phyloP scores from a whole-genome alignment of 495 filamentous ascomycete species.

The Penicillium turbatum region DNA sequence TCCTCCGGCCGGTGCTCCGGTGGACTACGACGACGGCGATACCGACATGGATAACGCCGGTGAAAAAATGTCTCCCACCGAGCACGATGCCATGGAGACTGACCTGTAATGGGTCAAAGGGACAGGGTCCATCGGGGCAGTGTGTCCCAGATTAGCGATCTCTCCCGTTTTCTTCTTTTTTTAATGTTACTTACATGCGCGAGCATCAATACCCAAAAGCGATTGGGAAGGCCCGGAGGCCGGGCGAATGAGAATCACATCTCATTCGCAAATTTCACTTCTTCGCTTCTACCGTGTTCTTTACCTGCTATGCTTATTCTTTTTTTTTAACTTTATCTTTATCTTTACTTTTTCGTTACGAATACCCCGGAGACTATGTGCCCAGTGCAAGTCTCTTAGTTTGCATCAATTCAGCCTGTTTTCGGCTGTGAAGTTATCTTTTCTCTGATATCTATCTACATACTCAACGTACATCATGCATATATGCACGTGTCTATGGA shows the following conservation, averaged over 20 bases:
- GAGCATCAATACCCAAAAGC: constrained; percentile 10
- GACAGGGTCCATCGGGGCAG: constrained; percentile 15
- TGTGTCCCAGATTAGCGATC: constrained; percentile 6
- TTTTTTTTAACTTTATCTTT: not conserved
- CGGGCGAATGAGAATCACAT: not conserved
- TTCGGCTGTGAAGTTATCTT: not conserved
- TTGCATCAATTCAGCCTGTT: constrained; percentile 6
- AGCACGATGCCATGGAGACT: constrained; percentile 9
- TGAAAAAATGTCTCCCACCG: constrained; percentile 16
- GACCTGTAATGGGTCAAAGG: constrained; percentile 9
- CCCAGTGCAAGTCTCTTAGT: constrained; percentile 7
- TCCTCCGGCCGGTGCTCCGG: constrained; percentile 15
- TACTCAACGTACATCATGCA: not conserved
- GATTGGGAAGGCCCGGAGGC: not conserved
- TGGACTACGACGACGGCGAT: constrained; percentile 22
- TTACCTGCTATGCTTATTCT: not conserved
- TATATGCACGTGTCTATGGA: not conserved
- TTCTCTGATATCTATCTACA: not conserved
- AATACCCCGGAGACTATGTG: constrained; percentile 2
- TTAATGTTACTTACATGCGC: too few species aligned
- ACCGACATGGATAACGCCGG: constrained; percentile 19
- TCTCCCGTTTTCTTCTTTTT: not conserved
- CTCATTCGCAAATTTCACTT: not conserved
- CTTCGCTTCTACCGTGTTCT: constrained; percentile 14
- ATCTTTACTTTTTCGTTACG: constrained; percentile 7